These are phyloP conservation scores for Tetracladium maxilliforme DNA, from an alignment of 2,329 filamentous ascomycete species.

Conservation along the genomic window DNA sequence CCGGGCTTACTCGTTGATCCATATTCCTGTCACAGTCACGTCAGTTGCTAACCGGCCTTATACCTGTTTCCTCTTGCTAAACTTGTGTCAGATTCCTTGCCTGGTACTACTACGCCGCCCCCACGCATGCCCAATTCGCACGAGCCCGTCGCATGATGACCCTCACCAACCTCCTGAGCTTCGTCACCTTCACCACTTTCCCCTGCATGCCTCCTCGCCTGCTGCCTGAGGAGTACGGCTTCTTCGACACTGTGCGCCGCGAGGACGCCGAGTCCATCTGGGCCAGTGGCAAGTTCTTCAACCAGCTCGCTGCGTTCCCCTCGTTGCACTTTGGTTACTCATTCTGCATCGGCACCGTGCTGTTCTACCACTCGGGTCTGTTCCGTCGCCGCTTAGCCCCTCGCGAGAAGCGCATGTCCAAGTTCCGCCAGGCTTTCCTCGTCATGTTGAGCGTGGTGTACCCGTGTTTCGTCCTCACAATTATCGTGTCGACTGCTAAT, in stretches of 20 bases:
- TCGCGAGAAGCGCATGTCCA: constrained; percentile 22
- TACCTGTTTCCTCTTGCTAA: constrained; percentile 1
- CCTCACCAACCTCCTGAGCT: constrained; percentile 44
- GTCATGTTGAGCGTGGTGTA: constrained; percentile 29
- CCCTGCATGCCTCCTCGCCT: constrained; percentile 50
- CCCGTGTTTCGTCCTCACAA: constrained; percentile 29
- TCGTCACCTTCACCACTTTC: constrained; percentile 45
- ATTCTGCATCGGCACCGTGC: constrained; percentile 36
- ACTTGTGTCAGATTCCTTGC: constrained; percentile 17
- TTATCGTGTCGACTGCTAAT: constrained; percentile 42
- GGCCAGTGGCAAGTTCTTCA: constrained; percentile 40
- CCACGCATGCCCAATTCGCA: constrained; percentile 28
- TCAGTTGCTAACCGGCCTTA: constrained; percentile 12
- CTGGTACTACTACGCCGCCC: constrained; percentile 19
- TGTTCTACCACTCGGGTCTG: constrained; percentile 35
- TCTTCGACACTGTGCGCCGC: constrained; percentile 45
- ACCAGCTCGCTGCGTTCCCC: constrained; percentile 42
- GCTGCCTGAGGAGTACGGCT: constrained; percentile 42
- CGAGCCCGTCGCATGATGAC: constrained; percentile 43
- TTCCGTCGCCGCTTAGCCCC: constrained; percentile 20
- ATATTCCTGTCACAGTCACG: constrained; percentile 33
- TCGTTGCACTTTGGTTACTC: constrained; percentile 41
- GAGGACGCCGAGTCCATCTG: constrained; percentile 35
- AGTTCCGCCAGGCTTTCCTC: constrained; percentile 25
- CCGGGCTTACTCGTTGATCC: constrained; percentile 31